Percentiles rank a stretch among this genome's conserved stretches.
These are phyloP conservation scores for Sarocladiaceae sp. DNA, from an alignment of 2,329 filamentous ascomycete genomes.

Conservation along the genomic window DNA sequence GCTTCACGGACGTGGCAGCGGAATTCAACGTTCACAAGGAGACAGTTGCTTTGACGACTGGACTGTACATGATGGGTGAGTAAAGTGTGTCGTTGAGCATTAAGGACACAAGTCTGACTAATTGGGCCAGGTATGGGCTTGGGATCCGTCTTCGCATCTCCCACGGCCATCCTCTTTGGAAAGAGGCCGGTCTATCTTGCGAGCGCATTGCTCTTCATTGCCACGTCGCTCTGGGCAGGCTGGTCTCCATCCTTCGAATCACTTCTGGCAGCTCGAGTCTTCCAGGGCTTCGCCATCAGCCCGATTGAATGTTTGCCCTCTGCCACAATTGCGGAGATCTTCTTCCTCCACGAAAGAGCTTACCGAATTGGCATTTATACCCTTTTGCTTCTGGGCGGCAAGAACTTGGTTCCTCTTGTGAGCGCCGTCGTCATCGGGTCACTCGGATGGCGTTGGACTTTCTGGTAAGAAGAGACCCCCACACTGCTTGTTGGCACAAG, in stretches of 20 bases:
- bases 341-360: conserved; percentile 89
- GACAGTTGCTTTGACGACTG: conserved; percentile 79
- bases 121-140: conserved; percentile 68
- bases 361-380: conserved; percentile 94
- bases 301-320: conserved; percentile 91
- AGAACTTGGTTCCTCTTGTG: conserved; percentile 83
- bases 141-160: conserved; percentile 78
- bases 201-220: conserved; percentile 71
- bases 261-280: conserved; percentile 74
- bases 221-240: conserved; percentile 79
- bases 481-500: neutral
- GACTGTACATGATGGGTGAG: conserved; percentile 79
- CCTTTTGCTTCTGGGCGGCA: conserved; percentile 79
- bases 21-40: conserved; percentile 63
- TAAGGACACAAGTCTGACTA: too few species aligned
- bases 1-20: conserved; percentile 75
- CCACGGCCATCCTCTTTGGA: conserved; percentile 85
- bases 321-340: conserved; percentile 93
- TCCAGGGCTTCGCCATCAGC: conserved; percentile 84
- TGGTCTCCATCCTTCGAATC: conserved; percentile 77
- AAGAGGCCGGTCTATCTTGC: conserved; percentile 73
- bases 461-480: too few species aligned
- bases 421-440: conserved; percentile 79
- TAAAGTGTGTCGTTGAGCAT: neutral
- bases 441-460: conserved; percentile 84